These are phyloP conservation scores for Artemisia tridentata DNA, from an alignment of 129 eudicot species.

Conservation along the genomic window DNA sequence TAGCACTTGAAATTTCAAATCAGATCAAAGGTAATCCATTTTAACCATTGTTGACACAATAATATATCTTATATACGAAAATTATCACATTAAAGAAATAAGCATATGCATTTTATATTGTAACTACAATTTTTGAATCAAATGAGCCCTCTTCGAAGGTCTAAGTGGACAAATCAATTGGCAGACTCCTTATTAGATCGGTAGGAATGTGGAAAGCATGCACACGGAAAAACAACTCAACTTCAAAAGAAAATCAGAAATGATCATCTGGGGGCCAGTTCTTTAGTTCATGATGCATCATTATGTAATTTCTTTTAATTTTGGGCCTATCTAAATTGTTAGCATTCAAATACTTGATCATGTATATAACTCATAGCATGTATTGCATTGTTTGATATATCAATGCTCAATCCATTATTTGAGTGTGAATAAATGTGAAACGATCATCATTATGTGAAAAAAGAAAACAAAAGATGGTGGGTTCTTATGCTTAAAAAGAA, in stretches of 20 bases:
- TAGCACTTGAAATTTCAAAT: no score
- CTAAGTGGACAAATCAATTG: no score
- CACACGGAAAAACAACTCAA: no score
- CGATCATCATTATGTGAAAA: slow-evolving; percentile 25
- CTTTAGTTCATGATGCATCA: neutral
- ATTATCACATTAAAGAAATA: neutral
- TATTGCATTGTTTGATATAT: slow-evolving; percentile 1
- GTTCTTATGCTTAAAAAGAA: slow-evolving; percentile 10
- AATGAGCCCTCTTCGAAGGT: no score
- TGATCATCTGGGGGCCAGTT: neutral
- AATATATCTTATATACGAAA: neutral
- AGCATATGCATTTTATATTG: no score
- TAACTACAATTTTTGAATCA: no score
- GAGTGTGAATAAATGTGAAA: slow-evolving; percentile 28
- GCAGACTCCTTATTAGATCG: no score
- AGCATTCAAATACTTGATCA: neutral
- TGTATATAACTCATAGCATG: neutral
- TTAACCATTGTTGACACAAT: neutral
- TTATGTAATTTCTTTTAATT: neutral
- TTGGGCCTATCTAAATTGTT: neutral
- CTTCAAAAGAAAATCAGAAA: neutral
- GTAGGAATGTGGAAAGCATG: no score
- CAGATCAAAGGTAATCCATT: no score
- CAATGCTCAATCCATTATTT: slow-evolving; percentile 3
- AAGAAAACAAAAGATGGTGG: slow-evolving; percentile 34